A percentile compares a stretch with the other conserved stretches of the same genome.
Evolutionary conservation across 345 rosid species (phyloP).

Genomic region (Brassica rapa): DNA sequence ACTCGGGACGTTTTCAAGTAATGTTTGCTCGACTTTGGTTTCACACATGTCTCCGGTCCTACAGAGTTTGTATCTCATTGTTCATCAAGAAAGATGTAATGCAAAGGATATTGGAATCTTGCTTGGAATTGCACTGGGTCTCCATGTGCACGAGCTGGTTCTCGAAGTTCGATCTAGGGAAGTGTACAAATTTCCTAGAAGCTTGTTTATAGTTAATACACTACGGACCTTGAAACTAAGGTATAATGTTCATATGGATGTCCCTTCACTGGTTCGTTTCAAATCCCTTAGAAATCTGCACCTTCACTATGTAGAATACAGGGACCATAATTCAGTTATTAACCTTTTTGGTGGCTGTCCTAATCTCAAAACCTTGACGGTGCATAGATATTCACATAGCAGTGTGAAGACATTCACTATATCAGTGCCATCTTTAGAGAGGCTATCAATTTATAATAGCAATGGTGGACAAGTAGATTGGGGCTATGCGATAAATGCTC

Average conservation of each 20-base stretch:
- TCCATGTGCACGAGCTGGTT: background rate
- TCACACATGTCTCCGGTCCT: background rate
- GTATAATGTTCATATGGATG: background rate
- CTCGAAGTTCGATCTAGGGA: background rate
- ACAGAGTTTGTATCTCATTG: background rate
- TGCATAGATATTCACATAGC: background rate
- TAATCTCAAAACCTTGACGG: constrained; percentile 4
- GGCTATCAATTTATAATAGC: background rate
- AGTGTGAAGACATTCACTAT: background rate
- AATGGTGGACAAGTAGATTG: background rate
- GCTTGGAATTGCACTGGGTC: background rate
- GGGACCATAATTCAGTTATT: background rate
- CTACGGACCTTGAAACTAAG: background rate
- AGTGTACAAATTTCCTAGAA: background rate
- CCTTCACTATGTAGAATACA: background rate
- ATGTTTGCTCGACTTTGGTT: background rate
- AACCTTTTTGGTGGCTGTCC: constrained; percentile 17
- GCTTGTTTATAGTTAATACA: constrained; percentile 1
- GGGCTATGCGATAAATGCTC: constrained; percentile 8
- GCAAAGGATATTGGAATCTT: background rate
- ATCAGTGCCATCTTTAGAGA: constrained; percentile 10
- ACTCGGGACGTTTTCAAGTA: background rate
- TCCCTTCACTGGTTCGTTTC: background rate
- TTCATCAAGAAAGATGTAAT: background rate
- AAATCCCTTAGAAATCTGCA: constrained; percentile 5